These are phyloP conservation scores for Fusarium sp. DNA, from an alignment of 2,329 filamentous ascomycete species.

Conservation along the genomic window DNA sequence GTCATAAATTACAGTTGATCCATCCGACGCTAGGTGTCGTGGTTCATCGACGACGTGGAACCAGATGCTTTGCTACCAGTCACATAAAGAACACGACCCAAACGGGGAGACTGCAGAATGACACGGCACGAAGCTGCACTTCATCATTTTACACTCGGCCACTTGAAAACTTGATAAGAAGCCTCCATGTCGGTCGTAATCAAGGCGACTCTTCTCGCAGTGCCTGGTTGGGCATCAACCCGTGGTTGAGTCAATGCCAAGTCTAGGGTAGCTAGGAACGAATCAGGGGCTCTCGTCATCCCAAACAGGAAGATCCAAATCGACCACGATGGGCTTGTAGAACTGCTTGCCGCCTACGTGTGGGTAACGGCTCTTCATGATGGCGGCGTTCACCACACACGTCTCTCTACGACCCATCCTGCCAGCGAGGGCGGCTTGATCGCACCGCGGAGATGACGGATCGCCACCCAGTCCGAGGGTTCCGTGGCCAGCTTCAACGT, in stretches of 20 bases:
- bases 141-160: slow-evolving; percentile 3
- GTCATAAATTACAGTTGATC: slow-evolving; percentile 17
- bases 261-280: slow-evolving; percentile 30
- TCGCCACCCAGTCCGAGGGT: slow-evolving; percentile 52
- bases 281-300: slow-evolving; percentile 29
- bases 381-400: slow-evolving; percentile 82
- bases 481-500: slow-evolving; percentile 33
- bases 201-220: slow-evolving; percentile 16
- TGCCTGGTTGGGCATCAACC: slow-evolving; percentile 41
- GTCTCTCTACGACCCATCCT: slow-evolving; percentile 70
- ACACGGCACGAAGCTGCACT: slow-evolving; percentile 14
- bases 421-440: slow-evolving; percentile 53
- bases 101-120: slow-evolving; percentile 25
- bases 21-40: slow-evolving; percentile 2
- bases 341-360: slow-evolving; percentile 70
- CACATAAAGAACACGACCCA: background rate
- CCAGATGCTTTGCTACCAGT: background rate
- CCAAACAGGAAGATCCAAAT: slow-evolving; percentile 75
- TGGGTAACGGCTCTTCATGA: slow-evolving; percentile 75
- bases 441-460: slow-evolving; percentile 54
- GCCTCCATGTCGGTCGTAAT: slow-evolving; percentile 7
- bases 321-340: slow-evolving; percentile 86
- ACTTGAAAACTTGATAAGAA: slow-evolving; percentile 15
- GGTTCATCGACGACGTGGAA: slow-evolving; percentile 18
- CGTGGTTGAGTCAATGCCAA: background rate